Base-by-base conservation (phyloP, 2,329 filamentous ascomycete genomes). In the Berkeleyomyces rouxiae region DNA sequence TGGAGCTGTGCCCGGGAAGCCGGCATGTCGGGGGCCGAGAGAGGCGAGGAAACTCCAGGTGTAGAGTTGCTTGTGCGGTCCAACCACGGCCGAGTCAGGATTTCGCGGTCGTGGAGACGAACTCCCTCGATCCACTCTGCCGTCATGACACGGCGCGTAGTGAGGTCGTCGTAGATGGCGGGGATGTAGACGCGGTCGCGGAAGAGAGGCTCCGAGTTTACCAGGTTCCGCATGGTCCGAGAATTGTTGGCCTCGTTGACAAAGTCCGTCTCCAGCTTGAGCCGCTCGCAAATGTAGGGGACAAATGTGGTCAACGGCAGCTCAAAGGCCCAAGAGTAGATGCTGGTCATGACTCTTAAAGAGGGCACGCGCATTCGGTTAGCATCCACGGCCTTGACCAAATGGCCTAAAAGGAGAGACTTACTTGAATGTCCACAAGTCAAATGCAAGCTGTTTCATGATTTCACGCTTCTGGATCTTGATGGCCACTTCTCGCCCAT, bases 381-480 rank as follows among this genome's bases (percentile, higher is more conserved):
- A 31, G 61, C 13, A 10, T 9, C 16, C 37, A 36, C 10, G 16
- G 36, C 5, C 36, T 2, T 7, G 37, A 23, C 23, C 23, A 33
- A 23, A 46, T 36, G 37, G 13, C 9, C 16, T 7, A 36, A 51
- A 57, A 11, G 4, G 16, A 13, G 46, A n/a, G 36, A 72, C 80
- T 74, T 73, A 87, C 81, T 90, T 90, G 78, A 96, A 96, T 2
- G 91, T 86, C 90, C 90, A 96, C 61, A 99, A 73, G 77, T 99
- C 93, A 90, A 90, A 96, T 3, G 85, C 84, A 44, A 96, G 88
- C 75, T 97, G 93, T 70, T 86, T 84, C 23, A 82, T 84, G 71
- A 99, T 97, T 77, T 96, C 92, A 59, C 86, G 82, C 76, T 97
- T 99, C 77, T 99, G 93, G 3, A 99, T 85, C 77, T 99, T 99